A percentile compares a stretch with the other conserved stretches of the same genome.
phyloP scores from a whole-genome alignment of 306 rosid genomes.

The Prunus fruticosa region DNA sequence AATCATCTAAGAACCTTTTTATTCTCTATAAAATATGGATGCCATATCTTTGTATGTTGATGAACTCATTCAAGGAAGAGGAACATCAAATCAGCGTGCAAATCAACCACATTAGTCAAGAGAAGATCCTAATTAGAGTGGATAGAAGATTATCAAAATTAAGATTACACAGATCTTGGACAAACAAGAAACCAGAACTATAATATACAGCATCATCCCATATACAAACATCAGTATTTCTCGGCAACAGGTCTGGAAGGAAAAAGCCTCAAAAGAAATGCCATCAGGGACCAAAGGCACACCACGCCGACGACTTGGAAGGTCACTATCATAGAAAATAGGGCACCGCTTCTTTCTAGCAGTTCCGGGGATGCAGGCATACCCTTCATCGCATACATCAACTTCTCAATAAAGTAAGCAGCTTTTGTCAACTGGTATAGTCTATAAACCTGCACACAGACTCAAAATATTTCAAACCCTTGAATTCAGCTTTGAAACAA shows the following conservation, averaged over 20 bases:
- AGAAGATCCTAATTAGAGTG: no score
- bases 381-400: constrained; percentile 54
- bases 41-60: no score
- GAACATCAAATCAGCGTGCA: no score
- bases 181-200: not conserved
- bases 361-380: constrained; percentile 50
- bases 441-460: constrained; percentile 59
- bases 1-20: no score
- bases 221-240: constrained; percentile 52
- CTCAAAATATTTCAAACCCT: constrained; percentile 10
- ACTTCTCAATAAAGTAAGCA: constrained; percentile 54
- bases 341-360: constrained; percentile 56
- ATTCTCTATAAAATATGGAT: no score
- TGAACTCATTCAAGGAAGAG: no score
- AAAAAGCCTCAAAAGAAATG: constrained; percentile 87
- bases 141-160: not conserved
- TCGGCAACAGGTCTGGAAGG: constrained; percentile 90
- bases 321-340: constrained; percentile 59
- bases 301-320: constrained; percentile 60
- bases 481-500: not conserved
- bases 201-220: constrained; percentile 5
- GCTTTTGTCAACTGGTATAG: constrained; percentile 81
- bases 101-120: no score
- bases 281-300: constrained; percentile 82
- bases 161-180: not conserved